Evolutionary conservation across 2,329 filamentous ascomycete species (phyloP).

Genomic region (Tolypocladium ophioglossoides): DNA sequence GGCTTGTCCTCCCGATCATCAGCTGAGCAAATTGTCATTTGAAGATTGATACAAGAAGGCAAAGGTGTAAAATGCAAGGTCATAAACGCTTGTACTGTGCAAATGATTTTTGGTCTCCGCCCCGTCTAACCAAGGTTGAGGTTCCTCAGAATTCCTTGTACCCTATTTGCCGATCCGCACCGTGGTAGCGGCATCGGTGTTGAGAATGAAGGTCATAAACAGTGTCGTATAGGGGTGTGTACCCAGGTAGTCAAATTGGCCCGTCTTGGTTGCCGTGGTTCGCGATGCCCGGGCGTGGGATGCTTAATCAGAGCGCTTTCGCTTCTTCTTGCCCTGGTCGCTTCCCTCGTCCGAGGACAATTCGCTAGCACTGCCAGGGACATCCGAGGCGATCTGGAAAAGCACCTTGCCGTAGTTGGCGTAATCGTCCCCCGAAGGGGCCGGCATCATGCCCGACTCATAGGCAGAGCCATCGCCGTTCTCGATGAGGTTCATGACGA

Average conservation of each 20-base stretch:
- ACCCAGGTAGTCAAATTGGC: neutral
- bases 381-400: slow-evolving; percentile 68
- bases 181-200: neutral
- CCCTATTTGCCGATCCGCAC: slow-evolving; percentile 16
- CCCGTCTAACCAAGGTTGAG: slow-evolving; percentile 18
- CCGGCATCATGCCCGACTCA: slow-evolving; percentile 31
- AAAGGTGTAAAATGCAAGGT: slow-evolving; percentile 28
- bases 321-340: slow-evolving; percentile 45
- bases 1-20: slow-evolving; percentile 12
- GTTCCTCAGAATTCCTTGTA: slow-evolving; percentile 8
- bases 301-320: slow-evolving; percentile 62
- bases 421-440: slow-evolving; percentile 47
- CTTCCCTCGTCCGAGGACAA: slow-evolving; percentile 41
- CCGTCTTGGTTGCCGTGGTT: neutral
- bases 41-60: slow-evolving; percentile 34
- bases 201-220: slow-evolving; percentile 5
- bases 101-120: slow-evolving; percentile 22
- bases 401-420: slow-evolving; percentile 63
- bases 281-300: neutral
- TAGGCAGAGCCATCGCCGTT: slow-evolving; percentile 45
- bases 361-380: slow-evolving; percentile 56
- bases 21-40: slow-evolving; percentile 19
- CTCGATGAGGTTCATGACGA: slow-evolving; percentile 83
- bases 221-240: slow-evolving; percentile 4
- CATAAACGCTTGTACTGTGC: slow-evolving; percentile 27